Percentiles rank a stretch among this genome's conserved stretches.
phyloP scores from a whole-genome alignment of 2,329 filamentous ascomycete species.

The Pseudogymnoascus sp. region DNA sequence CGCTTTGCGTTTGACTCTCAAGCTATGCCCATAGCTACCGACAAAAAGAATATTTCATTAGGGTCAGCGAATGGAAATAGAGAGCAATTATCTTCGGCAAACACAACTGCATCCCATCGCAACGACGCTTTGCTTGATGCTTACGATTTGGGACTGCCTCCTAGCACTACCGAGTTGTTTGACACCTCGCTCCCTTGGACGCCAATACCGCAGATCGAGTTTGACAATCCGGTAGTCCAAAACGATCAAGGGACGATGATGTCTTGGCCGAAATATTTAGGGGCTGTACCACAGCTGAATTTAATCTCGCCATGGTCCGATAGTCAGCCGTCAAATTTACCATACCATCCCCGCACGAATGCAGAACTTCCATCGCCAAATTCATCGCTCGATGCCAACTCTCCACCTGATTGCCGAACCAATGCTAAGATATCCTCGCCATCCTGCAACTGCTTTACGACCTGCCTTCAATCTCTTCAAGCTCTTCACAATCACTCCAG shows the following conservation, averaged over 20 bases:
- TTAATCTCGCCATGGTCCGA: not conserved
- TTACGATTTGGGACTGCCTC: not conserved
- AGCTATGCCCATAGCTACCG: slow-evolving; percentile 1
- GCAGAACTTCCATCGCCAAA: not conserved
- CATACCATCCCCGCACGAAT: not conserved
- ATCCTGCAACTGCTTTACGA: slow-evolving; percentile 38
- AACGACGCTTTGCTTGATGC: not conserved
- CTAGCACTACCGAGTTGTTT: slow-evolving; percentile 12
- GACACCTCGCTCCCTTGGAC: slow-evolving; percentile 12
- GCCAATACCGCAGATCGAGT: not conserved
- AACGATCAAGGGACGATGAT: not conserved
- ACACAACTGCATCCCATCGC: not conserved
- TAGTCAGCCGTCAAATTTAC: not conserved
- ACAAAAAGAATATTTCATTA: slow-evolving; percentile 2
- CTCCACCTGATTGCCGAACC: not conserved
- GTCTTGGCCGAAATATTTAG: not conserved
- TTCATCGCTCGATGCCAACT: not conserved
- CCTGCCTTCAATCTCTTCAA: slow-evolving; percentile 39
- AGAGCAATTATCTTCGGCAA: not conserved
- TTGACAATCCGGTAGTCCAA: not conserved
- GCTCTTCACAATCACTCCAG: slow-evolving; percentile 37
- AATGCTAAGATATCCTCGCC: not conserved
- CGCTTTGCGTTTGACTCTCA: not conserved
- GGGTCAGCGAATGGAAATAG: not conserved
- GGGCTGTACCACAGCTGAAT: not conserved